Percentiles rank a stretch among this genome's conserved stretches.
phyloP scores from a whole-genome alignment of 176 grass and related monocot species.

The Avena insularis region DNA sequence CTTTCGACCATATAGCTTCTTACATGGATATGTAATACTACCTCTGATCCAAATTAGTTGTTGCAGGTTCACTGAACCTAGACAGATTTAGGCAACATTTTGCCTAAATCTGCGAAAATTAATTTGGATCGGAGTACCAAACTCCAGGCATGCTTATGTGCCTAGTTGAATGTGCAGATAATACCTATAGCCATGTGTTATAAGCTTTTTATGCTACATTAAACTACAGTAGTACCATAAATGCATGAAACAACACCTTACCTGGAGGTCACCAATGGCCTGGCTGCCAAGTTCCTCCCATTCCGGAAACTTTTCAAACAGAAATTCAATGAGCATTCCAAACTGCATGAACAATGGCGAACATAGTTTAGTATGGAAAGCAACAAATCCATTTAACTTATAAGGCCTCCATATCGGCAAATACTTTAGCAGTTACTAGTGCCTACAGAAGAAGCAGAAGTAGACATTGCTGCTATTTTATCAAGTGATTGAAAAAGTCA shows the following conservation, averaged over 20 bases:
- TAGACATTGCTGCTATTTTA: not conserved
- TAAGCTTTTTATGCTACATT: not conserved
- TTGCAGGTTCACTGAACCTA: no score
- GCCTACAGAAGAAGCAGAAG: slow-evolving; percentile 9
- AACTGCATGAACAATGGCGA: slow-evolving; percentile 68
- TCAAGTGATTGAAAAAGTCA: not conserved
- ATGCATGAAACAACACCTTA: slow-evolving; percentile 38
- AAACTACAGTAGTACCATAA: not conserved
- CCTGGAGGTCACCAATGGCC: slow-evolving; percentile 97
- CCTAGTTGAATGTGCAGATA: not conserved
- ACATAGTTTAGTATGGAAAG: not conserved
- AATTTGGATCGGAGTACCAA: not conserved
- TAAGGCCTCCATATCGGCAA: slow-evolving; percentile 16
- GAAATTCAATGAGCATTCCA: slow-evolving; percentile 93
- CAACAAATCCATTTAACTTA: not conserved
- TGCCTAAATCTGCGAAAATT: no score
- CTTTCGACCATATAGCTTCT: not conserved
- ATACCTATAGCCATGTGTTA: not conserved
- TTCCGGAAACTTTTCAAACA: slow-evolving; percentile 94
- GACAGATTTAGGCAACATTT: no score
- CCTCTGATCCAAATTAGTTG: no score
- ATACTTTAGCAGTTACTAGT: slow-evolving; percentile 1
- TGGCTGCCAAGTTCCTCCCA: slow-evolving; percentile 83
- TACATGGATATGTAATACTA: not conserved
- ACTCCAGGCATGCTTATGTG: not conserved